These are phyloP conservation scores for Phytophthora megakarya DNA, from an alignment of 352 stramenopile genomes.

Conservation along the genomic window DNA sequence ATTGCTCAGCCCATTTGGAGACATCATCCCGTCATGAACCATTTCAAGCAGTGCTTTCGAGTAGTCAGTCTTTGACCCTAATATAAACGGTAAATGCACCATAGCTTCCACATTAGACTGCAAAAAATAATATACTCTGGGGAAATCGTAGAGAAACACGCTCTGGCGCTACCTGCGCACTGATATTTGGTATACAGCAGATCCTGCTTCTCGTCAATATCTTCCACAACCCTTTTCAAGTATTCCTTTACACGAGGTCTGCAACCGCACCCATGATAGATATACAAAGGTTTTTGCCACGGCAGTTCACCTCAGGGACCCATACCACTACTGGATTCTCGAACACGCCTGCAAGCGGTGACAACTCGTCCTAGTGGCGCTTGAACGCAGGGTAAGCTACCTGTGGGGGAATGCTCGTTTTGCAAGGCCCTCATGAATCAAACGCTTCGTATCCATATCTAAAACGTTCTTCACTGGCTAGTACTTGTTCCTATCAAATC, in stretches of 20 bases:
- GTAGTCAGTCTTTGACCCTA: not conserved
- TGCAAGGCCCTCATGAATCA: not conserved
- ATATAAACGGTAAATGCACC: no score
- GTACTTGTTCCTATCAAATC: no score
- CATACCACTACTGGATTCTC: not conserved
- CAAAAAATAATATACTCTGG: not conserved
- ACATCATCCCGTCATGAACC: constrained; percentile 2
- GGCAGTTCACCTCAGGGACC: not conserved
- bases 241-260: not conserved
- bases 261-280: not conserved
- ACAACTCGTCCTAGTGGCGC: not conserved
- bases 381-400: not conserved
- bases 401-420: not conserved
- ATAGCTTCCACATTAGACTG: no score
- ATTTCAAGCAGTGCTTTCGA: not conserved
- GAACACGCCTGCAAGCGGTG: not conserved
- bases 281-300: not conserved
- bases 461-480: no score
- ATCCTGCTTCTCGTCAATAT: not conserved
- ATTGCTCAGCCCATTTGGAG: not conserved
- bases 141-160: not conserved
- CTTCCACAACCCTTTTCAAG: no score
- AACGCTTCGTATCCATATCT: not conserved
- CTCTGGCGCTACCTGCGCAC: not conserved
- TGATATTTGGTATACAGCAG: not conserved